Conservation (phyloP, 2,329 filamentous ascomycete species). For the Pseudocercospora macadamiae region DNA sequence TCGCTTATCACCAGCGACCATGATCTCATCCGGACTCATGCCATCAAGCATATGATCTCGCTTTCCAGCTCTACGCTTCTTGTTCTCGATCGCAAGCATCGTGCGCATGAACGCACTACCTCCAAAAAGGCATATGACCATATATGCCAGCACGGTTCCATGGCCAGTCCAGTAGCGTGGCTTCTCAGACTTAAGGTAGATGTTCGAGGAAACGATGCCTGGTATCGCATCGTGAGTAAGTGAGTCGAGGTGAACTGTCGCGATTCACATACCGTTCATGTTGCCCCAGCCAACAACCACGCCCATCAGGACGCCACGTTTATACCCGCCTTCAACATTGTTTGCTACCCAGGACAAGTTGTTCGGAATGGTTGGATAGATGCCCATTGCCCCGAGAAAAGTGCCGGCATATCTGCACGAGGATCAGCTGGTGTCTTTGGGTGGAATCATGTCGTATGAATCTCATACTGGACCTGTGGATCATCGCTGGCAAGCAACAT, state of each 20-base stretch:
- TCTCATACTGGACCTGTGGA: conserved; percentile 68
- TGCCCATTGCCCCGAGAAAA: conserved; percentile 23
- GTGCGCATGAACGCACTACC: conserved; percentile 67
- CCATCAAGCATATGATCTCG: conserved; percentile 69
- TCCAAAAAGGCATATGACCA: conserved; percentile 64
- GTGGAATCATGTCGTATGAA: conserved; percentile 63
- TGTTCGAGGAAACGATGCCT: conserved; percentile 80
- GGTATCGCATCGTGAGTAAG: conserved; percentile 39
- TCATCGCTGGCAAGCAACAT: conserved; percentile 72
- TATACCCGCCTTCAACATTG: conserved; percentile 88
- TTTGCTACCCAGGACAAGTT: conserved; percentile 86
- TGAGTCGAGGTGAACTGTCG: conserved; percentile 52
- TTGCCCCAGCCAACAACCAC: conserved; percentile 90
- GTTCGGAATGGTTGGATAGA: conserved; percentile 62
- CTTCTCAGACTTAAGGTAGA: conserved; percentile 57
- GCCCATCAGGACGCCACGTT: conserved; percentile 81
- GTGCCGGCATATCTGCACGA: conserved; percentile 59
- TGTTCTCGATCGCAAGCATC: conserved; percentile 70
- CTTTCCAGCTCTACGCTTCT: conserved; percentile 64
- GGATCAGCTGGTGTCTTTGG: conserved; percentile 83
- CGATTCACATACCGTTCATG: conserved; percentile 62
- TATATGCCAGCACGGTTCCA: conserved; percentile 71
- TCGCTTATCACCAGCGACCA: conserved; percentile 68
- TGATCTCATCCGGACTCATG: conserved; percentile 63
- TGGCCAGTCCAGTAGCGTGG: conserved; percentile 61